phyloP scores from a whole-genome alignment of 139 green algal species.

The Tetradesmus lagerheimii region DNA sequence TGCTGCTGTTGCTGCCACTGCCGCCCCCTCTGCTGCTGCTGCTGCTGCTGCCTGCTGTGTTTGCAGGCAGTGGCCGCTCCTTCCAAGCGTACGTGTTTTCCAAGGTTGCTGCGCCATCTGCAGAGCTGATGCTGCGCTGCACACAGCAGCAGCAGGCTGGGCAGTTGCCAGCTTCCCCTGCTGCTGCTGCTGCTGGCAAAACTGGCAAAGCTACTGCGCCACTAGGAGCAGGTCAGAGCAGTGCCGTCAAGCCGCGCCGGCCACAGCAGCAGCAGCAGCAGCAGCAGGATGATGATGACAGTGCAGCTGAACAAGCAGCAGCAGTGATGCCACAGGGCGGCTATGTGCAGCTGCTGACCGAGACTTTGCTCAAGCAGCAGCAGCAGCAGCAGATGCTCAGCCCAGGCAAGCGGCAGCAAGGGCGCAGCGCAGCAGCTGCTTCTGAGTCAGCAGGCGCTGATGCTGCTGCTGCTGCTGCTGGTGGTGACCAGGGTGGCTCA shows the following conservation, averaged over 20 bases:
- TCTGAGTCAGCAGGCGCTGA: background rate
- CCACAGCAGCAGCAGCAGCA: background rate
- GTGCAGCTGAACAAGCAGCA: background rate
- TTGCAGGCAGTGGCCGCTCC: conserved; percentile 79
- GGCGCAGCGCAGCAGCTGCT: background rate
- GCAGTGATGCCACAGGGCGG: background rate
- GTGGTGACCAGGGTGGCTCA: background rate
- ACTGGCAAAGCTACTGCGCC: background rate
- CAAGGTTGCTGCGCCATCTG: conserved; percentile 45
- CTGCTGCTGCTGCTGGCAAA: conserved; percentile 20
- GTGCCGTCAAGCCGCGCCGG: background rate
- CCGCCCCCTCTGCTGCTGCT: background rate
- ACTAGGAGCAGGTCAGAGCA: background rate
- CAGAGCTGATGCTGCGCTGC: conserved; percentile 24
- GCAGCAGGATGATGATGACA: background rate
- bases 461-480: background rate
- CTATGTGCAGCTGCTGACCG: conserved; percentile 4
- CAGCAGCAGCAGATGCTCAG: background rate
- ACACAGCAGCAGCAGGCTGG: conserved; percentile 21
- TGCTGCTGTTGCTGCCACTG: background rate
- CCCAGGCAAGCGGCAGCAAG: background rate
- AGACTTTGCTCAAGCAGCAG: background rate
- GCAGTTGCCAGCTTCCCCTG: background rate
- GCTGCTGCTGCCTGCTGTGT: background rate
- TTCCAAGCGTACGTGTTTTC: conserved; percentile 91